These are phyloP conservation scores for Pascua sp. DNA, from an alignment of 1,284 basidiomycete genomes.

Conservation along the genomic window DNA sequence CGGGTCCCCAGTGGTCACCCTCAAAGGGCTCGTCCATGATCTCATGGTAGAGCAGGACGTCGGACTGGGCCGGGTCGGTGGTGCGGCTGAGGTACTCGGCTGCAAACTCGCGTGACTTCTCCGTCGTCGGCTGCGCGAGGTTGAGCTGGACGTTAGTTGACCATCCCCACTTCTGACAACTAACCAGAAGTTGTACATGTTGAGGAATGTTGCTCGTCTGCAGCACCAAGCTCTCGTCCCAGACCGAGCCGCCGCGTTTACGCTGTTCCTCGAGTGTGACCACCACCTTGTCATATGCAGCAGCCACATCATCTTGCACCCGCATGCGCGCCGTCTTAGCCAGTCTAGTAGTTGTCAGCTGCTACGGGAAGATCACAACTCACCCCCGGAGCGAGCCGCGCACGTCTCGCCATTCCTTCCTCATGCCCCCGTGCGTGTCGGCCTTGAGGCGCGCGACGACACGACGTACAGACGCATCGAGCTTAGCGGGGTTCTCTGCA, in stretches of 20 bases:
- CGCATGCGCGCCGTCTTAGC: conserved; percentile 23
- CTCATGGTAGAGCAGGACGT: conserved; percentile 31
- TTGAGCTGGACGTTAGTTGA: conserved; percentile 25
- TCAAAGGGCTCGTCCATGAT: conserved; percentile 42
- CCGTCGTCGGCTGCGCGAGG: conserved; percentile 22
- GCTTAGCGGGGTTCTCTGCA: conserved; percentile 4
- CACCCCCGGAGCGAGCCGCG: conserved; percentile 19
- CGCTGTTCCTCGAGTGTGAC: conserved; percentile 19
- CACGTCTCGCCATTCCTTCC: conserved; percentile 35
- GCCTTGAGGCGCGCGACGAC: conserved; percentile 18
- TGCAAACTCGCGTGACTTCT: conserved; percentile 26
- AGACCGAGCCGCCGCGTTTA: conserved; percentile 16
- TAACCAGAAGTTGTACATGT: conserved; percentile 38
- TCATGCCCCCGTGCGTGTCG: conserved; percentile 20
- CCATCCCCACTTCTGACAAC: neutral
- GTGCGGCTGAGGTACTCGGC: conserved; percentile 22
- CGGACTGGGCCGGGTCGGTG: conserved; percentile 19
- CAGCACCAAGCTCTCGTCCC: conserved; percentile 32
- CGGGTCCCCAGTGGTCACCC: conserved; percentile 29
- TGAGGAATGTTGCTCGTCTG: conserved; percentile 36
- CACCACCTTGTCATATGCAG: conserved; percentile 27
- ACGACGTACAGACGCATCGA: conserved; percentile 7
- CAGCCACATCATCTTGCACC: conserved; percentile 33
- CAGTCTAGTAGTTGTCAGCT: conserved; percentile 15
- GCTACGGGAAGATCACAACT: neutral